Percentiles rank a stretch among this genome's conserved stretches.
Evolutionary conservation across 352 stramenopile species (phyloP).

Genomic region (Vaucheria bursata): DNA sequence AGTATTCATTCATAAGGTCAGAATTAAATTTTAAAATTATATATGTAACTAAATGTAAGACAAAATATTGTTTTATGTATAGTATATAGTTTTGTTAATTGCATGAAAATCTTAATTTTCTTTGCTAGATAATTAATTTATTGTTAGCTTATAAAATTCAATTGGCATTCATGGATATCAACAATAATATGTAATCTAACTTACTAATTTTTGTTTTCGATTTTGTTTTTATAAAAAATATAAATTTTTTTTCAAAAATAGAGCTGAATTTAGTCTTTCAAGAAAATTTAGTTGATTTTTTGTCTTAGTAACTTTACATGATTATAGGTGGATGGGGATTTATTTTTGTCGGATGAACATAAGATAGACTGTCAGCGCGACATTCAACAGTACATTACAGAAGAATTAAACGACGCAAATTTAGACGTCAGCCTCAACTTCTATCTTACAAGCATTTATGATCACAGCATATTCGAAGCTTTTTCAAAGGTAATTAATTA

Average conservation of each 20-base stretch:
- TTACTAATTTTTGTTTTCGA: conserved; percentile 1
- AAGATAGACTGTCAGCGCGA: conserved; percentile 93
- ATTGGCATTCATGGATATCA: too few species aligned
- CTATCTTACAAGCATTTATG: conserved; percentile 77
- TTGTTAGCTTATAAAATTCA: too few species aligned
- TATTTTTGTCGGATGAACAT: conserved; percentile 94
- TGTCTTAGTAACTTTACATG: conserved; percentile 6
- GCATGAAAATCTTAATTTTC: too few species aligned
- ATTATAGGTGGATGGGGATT: conserved; percentile 80
- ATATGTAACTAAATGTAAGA: not conserved
- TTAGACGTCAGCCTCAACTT: conserved; percentile 83
- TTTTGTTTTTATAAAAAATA: conserved; percentile 9
- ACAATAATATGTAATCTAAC: not conserved
- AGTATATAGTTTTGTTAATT: too few species aligned
- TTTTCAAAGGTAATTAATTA: conserved; percentile 38
- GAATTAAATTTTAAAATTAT: not conserved
- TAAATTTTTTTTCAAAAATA: not conserved
- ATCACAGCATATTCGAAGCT: conserved; percentile 49
- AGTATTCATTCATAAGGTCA: conserved; percentile 94
- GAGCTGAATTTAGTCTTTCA: too few species aligned
- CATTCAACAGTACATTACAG: conserved; percentile 91
- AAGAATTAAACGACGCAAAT: conserved; percentile 86
- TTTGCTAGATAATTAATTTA: too few species aligned
- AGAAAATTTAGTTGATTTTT: too few species aligned
- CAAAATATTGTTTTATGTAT: too few species aligned